Evolutionary conservation across 305 asterid species (phyloP).

Genomic region (Salvia sclarea): DNA sequence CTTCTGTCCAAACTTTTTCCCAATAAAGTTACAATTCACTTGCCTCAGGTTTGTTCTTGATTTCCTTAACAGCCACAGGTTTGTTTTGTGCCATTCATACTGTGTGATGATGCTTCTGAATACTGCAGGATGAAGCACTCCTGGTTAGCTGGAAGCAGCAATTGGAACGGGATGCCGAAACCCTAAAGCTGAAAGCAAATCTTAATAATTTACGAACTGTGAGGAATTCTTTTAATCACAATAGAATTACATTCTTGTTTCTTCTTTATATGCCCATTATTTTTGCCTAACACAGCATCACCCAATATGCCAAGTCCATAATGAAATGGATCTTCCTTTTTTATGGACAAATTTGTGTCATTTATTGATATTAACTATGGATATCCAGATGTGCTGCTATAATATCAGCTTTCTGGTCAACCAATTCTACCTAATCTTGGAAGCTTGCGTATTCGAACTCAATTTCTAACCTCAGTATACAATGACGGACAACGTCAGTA

Average conservation of each 20-base stretch:
- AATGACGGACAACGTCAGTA: background rate
- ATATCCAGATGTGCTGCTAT: constrained; percentile 2
- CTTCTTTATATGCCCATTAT: constrained; percentile 18
- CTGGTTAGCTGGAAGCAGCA: constrained; percentile 72
- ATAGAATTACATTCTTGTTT: background rate
- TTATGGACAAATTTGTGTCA: background rate
- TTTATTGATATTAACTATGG: background rate
- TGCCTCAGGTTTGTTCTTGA: constrained; percentile 64
- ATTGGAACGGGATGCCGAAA: constrained; percentile 71
- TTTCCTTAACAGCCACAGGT: constrained; percentile 8
- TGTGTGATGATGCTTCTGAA: constrained; percentile 29
- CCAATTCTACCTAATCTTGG: background rate
- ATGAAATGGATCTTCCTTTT: constrained; percentile 11
- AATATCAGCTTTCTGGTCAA: constrained; percentile 2
- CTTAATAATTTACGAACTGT: constrained; percentile 66
- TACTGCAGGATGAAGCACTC: constrained; percentile 64
- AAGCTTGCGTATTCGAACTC: constrained; percentile 15
- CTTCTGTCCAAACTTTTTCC: constrained; percentile 73
- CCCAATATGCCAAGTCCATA: background rate
- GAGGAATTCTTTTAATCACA: constrained; percentile 34
- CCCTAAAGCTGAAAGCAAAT: constrained; percentile 65
- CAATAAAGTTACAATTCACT: constrained; percentile 70
- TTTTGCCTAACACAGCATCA: constrained; percentile 3
- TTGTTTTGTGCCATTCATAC: constrained; percentile 28
- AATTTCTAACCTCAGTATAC: constrained; percentile 8